These are phyloP conservation scores for Pythium guiyangense DNA, from an alignment of 352 stramenopile species.

Conservation along the genomic window DNA sequence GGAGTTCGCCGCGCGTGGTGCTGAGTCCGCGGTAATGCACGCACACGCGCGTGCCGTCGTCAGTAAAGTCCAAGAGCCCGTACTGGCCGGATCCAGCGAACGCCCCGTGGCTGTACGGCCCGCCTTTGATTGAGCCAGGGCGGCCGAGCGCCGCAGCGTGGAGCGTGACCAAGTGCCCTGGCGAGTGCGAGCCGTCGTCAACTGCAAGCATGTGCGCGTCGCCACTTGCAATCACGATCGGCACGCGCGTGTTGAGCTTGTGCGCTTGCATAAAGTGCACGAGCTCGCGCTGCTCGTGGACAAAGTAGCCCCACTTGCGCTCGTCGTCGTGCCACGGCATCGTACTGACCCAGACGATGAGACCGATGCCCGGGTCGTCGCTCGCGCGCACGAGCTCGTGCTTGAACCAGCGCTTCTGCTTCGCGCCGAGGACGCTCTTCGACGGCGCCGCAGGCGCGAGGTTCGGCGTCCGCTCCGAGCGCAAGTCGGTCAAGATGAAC, in stretches of 20 bases:
- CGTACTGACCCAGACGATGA: slow-evolving; percentile 85
- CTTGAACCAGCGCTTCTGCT: slow-evolving; percentile 88
- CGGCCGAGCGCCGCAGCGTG: slow-evolving; percentile 79
- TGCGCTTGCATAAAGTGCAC: slow-evolving; percentile 68
- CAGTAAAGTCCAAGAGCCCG: slow-evolving; percentile 71
- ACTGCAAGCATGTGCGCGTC: slow-evolving; percentile 89
- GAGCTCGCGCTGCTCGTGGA: slow-evolving; percentile 72
- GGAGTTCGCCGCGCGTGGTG: slow-evolving; percentile 41
- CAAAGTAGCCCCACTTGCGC: slow-evolving; percentile 86
- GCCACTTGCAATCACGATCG: slow-evolving; percentile 79
- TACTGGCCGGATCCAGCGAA: slow-evolving; percentile 80
- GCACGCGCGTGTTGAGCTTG: slow-evolving; percentile 59
- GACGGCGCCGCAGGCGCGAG: slow-evolving; percentile 49
- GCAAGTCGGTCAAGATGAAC: slow-evolving; percentile 81
- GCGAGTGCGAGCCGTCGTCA: slow-evolving; percentile 71
- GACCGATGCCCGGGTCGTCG: slow-evolving; percentile 38
- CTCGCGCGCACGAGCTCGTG: slow-evolving; percentile 61
- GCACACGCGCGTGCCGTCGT: slow-evolving; percentile 64
- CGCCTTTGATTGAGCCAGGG: slow-evolving; percentile 80
- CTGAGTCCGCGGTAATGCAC: slow-evolving; percentile 68
- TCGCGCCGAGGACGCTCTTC: slow-evolving; percentile 79
- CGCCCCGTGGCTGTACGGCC: slow-evolving; percentile 83
- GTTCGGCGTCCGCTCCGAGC: slow-evolving; percentile 73
- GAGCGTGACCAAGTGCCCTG: slow-evolving; percentile 71
- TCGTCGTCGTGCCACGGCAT: slow-evolving; percentile 88